Evolutionary conservation across 257 asterid genomes (phyloP), one percentile per base, ranked within the genome.

Genomic region (Petunia axillaris): DNA sequence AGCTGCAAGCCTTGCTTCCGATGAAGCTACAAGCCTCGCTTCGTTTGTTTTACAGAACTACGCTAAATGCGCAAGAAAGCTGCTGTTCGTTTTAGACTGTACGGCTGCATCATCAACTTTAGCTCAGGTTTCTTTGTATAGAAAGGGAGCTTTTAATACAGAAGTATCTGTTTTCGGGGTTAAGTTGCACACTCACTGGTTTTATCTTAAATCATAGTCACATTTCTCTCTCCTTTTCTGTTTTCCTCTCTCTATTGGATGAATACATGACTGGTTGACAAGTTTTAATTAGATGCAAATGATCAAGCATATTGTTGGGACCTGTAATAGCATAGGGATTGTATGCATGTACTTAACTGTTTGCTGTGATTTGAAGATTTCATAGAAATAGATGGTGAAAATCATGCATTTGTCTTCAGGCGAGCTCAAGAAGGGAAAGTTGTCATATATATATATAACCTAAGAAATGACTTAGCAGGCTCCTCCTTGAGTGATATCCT

Each of bases 211-310:
- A 70, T 40, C 43, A 35, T 46, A 48, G 60, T 71, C n/a, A 3
- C 35, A 4, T 36, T 38, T 71, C 25, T 14, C 35, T 73, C 46
- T 73, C 35, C 13, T 73, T 73, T 67, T 25, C 41, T 46, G 15
- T 64, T n/a, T n/a, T 15, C 7, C n/a, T 67, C 43, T 67, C 38
- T 67, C 75, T 4, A 37, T 67, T 67, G 44, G 39, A 38, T 15
- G 8, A 38, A 67, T 67, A 43, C 54, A 15, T 41, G 75, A 67
- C 40, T 6, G 75, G n/a, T 10, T 41, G 75, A 67, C 75, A 67
- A 8, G 39, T 66, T 43, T 41, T 71, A 44, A 35, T 25, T 25
- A 25, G 13, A 50, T 71, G 55, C 62, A 11, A 48, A 73, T 50
- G 44, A 73, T 1, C 77, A 48, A 71, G 60, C 16, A 50, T 73